Base-by-base conservation (phyloP, 1,139 yeast species). In the Saccharomyces pastorianus region DNA sequence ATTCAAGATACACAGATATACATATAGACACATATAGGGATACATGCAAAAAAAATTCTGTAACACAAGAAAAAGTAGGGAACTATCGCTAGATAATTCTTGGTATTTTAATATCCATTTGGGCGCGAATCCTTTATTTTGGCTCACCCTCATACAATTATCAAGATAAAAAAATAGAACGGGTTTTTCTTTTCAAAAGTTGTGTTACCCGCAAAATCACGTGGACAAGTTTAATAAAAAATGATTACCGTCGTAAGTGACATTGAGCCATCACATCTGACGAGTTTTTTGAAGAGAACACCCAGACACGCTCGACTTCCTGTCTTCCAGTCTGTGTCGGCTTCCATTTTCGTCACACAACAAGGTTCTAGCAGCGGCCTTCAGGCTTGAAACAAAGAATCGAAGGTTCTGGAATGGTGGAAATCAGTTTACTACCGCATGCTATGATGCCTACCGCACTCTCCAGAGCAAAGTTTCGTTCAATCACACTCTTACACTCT, bases 241-340 rank as follows among this genome's bases (percentile, higher is more conserved):
- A 9, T n/a, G n/a, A 17, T 14, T 6, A 2, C 5, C 42, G 42
- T 38, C 23, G 6, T 3, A 4, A 2, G 42, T 38, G 42, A 38
- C 3, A n/a, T 2, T 9, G 4, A n/a, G n/a, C n/a, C n/a, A n/a
- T 20, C 23, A 20, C 23, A 20, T 20, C 3, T 20, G 23, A 20
- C 23, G 23, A 20, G 3, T 20, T 4, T 8, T 1, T 1, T 25
- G 11, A 11, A 17, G 5, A 9, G 11, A 6, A 20, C 44, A 20
- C 48, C 48, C 48, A 46, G 13, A 46, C 48, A 46, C 48, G 32
- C 32, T 46, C 48, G 48, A 46, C 48, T 46, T 46, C 48, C 48
- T 27, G 32, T 46, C 48, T 46, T 46, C 32, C 32, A 8, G 20
- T 46, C 13, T n/a, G 13, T 17, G 2, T 31, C 6, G 6, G 32